These are phyloP conservation scores for Blastomyces parvus DNA, from an alignment of 2,329 filamentous ascomycete genomes.

Conservation along the genomic window DNA sequence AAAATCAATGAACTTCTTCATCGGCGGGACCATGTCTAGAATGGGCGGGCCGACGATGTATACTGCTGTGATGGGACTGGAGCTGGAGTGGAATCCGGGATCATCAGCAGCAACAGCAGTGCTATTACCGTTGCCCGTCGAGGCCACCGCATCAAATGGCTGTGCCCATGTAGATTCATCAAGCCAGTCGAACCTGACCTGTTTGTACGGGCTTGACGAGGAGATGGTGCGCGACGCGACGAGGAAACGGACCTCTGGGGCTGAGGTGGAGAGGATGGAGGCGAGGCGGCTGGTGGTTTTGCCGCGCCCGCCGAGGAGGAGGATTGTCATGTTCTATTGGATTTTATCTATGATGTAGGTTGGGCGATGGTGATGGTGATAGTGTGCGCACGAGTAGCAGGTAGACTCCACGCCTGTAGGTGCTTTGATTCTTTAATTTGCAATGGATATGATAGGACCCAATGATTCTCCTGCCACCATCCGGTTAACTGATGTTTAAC, in stretches of 20 bases:
- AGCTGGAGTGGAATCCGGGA: no score
- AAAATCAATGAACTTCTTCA: slow-evolving; percentile 37
- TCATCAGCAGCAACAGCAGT: neutral
- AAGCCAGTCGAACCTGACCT: slow-evolving; percentile 12
- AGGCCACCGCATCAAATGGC: slow-evolving; percentile 5
- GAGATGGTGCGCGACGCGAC: slow-evolving; percentile 7
- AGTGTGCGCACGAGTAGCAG: no score
- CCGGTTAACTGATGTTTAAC: no score
- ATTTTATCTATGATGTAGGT: no score
- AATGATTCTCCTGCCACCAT: no score
- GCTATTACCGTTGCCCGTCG: neutral
- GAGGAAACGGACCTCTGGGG: slow-evolving; percentile 10
- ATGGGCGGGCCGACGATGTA: slow-evolving; percentile 36
- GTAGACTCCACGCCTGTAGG: no score
- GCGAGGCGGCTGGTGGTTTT: slow-evolving; percentile 11
- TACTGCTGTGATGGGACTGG: slow-evolving; percentile 26
- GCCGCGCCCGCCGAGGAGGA: slow-evolving; percentile 9
- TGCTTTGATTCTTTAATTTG: no score
- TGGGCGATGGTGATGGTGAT: no score
- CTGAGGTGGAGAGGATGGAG: neutral
- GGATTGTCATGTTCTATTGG: slow-evolving; percentile 9
- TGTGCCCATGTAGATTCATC: slow-evolving; percentile 9
- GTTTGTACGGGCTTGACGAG: neutral
- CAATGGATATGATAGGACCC: no score
- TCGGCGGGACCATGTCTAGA: slow-evolving; percentile 24